Percentiles rank a stretch among this genome's conserved stretches.
Evolutionary conservation across 352 stramenopile genomes (phyloP).

Genomic region (Pythium brachiatum): DNA sequence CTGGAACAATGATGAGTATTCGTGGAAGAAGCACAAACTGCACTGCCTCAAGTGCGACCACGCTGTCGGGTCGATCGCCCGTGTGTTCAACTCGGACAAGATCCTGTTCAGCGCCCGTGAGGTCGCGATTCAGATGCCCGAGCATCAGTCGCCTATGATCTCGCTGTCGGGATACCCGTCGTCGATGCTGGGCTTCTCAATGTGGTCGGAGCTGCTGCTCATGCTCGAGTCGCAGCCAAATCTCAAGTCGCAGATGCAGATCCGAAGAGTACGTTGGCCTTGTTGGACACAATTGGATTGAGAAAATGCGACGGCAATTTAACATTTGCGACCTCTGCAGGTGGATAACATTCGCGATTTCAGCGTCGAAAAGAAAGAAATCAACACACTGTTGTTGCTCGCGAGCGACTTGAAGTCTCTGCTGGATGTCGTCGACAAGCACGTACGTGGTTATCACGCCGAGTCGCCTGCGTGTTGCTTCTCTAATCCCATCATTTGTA

Average conservation of each 20-base stretch:
- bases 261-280: slow-evolving; percentile 47
- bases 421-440: slow-evolving; percentile 58
- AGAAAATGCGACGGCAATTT: not conserved
- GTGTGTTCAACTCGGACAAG: slow-evolving; percentile 64
- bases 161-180: slow-evolving; percentile 76
- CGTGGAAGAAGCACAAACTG: slow-evolving; percentile 68
- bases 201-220: slow-evolving; percentile 77
- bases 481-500: not conserved
- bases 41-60: slow-evolving; percentile 65
- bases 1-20: slow-evolving; percentile 30
- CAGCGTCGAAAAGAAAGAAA: slow-evolving; percentile 40
- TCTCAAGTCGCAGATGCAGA: slow-evolving; percentile 63
- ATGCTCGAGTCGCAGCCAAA: slow-evolving; percentile 71
- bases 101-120: slow-evolving; percentile 66
- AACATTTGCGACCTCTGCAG: slow-evolving; percentile 6
- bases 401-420: slow-evolving; percentile 58
- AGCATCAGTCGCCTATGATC: slow-evolving; percentile 64
- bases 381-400: slow-evolving; percentile 67
- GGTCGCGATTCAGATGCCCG: slow-evolving; percentile 71
- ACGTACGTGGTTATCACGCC: slow-evolving; percentile 30
- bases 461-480: not conserved
- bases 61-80: slow-evolving; percentile 56
- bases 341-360: slow-evolving; percentile 63
- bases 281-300: no score
- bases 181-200: slow-evolving; percentile 64